Conservation (phyloP, 148 eudicot genomes). For the Camellia lanceoleosa region DNA sequence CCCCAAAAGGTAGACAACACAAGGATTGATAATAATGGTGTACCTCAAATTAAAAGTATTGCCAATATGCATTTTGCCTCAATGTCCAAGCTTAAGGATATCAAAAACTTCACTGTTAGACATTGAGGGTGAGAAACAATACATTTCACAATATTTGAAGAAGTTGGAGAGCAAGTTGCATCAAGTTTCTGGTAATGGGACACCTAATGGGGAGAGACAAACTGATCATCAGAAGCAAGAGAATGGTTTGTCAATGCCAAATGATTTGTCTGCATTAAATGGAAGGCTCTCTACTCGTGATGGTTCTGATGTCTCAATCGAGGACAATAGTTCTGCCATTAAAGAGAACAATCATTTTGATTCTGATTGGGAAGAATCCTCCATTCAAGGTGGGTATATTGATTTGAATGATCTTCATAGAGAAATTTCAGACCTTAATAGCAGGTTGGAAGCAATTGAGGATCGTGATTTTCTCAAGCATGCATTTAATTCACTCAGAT, state of each 20-base stretch:
- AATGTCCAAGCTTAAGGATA: not conserved
- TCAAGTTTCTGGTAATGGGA: constrained; percentile 7
- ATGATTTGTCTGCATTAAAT: constrained; percentile 13
- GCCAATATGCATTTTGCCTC: not conserved
- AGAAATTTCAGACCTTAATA: constrained; percentile 31
- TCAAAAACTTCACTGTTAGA: constrained; percentile 5
- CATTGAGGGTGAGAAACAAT: constrained; percentile 31
- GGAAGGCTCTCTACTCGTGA: constrained; percentile 12
- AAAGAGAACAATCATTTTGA: constrained; percentile 18
- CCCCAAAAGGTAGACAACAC: constrained; percentile 12
- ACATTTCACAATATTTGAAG: constrained; percentile 31
- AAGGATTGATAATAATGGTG: not conserved
- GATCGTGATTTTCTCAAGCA: constrained; percentile 30
- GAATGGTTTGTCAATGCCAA: constrained; percentile 12
- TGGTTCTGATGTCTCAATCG: constrained; percentile 6
- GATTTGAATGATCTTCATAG: constrained; percentile 19
- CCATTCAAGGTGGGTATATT: not conserved
- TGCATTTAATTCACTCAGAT: constrained; percentile 23
- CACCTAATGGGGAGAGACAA: not conserved
- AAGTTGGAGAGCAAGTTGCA: constrained; percentile 31
- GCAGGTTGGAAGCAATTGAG: constrained; percentile 36
- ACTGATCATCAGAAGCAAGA: constrained; percentile 11
- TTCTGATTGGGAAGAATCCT: not conserved
- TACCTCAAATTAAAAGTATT: not conserved
- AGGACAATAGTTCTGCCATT: constrained; percentile 10